A percentile compares a stretch with the other conserved stretches of the same genome.
Conservation (phyloP, 2,329 filamentous ascomycete genomes). For the Aspergillus costaricaensis region DNA sequence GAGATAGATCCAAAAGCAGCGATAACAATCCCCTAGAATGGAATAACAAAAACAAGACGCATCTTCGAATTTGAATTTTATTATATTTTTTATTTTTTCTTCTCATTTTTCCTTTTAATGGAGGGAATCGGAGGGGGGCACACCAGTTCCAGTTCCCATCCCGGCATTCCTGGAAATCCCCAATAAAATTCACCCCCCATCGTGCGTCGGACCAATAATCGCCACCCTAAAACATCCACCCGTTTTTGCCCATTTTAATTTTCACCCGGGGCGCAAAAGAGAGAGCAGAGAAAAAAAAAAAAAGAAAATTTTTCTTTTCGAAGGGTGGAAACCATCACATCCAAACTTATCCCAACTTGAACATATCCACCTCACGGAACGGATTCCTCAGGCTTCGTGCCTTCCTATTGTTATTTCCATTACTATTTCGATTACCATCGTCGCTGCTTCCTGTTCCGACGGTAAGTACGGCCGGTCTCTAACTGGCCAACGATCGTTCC, state of each 20-base stretch:
- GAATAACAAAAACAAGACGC: constrained; percentile 6
- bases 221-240: constrained; percentile 23
- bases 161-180: constrained; percentile 8
- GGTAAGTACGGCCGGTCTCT: background rate
- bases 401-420: constrained; percentile 10
- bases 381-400: constrained; percentile 8
- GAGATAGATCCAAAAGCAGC: background rate
- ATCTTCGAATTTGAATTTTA: constrained; percentile 5
- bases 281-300: constrained; percentile 12
- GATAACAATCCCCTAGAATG: constrained; percentile 2
- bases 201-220: constrained; percentile 28
- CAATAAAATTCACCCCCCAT: constrained; percentile 3
- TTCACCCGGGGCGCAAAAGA: constrained; percentile 14
- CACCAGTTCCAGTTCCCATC: background rate
- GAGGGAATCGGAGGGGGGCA: background rate
- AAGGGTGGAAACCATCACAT: constrained; percentile 11
- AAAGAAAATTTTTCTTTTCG: background rate
- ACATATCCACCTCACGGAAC: background rate
- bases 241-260: constrained; percentile 17
- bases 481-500: constrained; percentile 21
- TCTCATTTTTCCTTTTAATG: background rate
- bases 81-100: constrained; percentile 1
- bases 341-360: too few relatives aligned
- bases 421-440: constrained; percentile 17
- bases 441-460: constrained; percentile 14